Evolutionary conservation across 495 filamentous ascomycete species (phyloP), one percentile per base, ranked within the genome.

Genomic region (Jackrogersella minutella): DNA sequence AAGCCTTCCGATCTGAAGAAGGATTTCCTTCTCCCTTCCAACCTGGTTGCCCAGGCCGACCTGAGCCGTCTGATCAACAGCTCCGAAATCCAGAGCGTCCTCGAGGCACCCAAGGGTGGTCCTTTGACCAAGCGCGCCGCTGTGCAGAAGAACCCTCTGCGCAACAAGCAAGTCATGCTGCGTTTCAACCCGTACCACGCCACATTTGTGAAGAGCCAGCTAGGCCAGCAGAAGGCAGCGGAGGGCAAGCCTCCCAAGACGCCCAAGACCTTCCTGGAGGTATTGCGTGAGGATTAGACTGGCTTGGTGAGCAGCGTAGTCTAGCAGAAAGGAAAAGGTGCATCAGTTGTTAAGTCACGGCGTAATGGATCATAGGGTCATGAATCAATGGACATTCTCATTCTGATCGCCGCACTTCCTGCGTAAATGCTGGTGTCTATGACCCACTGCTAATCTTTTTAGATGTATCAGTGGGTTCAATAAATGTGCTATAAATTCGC

Each of bases 131-230:
- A 97, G 92, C 91, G 95, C 72, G 82, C 83, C 71, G 78, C 84
- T 74, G 91, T 97, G 59, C 93, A 96, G 87, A 99, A 99, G 93
- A 98, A 99, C 87, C 96, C 95, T 76, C 91, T 99, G 64, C 85
- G 84, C 82, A 99, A 99, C 88, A 96, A 91, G 87, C 96, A 98
- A 85, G 87, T 99, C 61, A 85, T 97, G 81, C 90, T 97, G 75
- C 87, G 95, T 64, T 90, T 98, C 80, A 99, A 99, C 86, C 95
- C 95, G 61, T 99, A 99, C 83, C 93, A 93, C 59, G 84, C 89
- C 71, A 87, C 88, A 39, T 99, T 92, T 83, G 82, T 85, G 64
- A 91, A 93, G 85, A 83, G 92, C 76, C 70, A 78, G 66, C 67
- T 82, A 22, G 79, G 80, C 24, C 70, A 78, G 55, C 62, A 76